Conservation (phyloP, 441 rosid genomes). For the Erodium chrysanthum region DNA sequence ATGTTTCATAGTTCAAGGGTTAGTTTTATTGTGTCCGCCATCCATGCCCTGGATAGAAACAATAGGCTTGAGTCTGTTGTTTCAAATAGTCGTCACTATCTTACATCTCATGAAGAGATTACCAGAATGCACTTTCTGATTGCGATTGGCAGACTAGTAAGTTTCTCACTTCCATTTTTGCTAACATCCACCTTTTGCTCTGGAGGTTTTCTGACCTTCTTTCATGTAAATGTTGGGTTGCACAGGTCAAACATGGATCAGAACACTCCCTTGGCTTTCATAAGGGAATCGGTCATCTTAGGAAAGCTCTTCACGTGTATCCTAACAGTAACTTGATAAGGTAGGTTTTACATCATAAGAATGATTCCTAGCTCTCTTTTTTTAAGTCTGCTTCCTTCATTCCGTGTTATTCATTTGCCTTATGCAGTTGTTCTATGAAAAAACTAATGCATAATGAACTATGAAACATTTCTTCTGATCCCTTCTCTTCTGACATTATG, state of each 20-base stretch:
- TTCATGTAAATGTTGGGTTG: constrained; percentile 13
- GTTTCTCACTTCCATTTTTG: constrained; percentile 21
- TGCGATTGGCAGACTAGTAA: constrained; percentile 73
- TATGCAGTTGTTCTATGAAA: too few relatives aligned
- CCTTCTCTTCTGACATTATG: too few relatives aligned
- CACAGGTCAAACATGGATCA: constrained; percentile 64
- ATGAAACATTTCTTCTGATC: too few relatives aligned
- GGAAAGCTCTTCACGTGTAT: constrained; percentile 62
- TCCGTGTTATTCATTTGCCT: too few relatives aligned
- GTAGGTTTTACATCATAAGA: constrained; percentile 28
- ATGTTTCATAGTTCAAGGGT: constrained; percentile 55
- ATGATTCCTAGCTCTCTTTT: constrained; percentile 3
- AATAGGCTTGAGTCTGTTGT: constrained; percentile 54
- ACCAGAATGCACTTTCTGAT: constrained; percentile 64
- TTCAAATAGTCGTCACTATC: constrained; percentile 42
- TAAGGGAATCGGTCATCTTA: constrained; percentile 64
- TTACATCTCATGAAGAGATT: constrained; percentile 47
- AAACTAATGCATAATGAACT: too few relatives aligned
- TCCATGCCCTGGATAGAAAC: constrained; percentile 65
- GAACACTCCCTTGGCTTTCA: constrained; percentile 52
- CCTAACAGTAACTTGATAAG: constrained; percentile 73
- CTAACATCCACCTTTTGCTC: constrained; percentile 7
- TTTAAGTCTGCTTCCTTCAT: too few relatives aligned
- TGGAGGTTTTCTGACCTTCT: constrained; percentile 6
- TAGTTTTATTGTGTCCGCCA: constrained; percentile 61